Evolutionary conservation across 177 flowering plant genomes (phyloP).

Genomic region (Vitis hybrid): DNA sequence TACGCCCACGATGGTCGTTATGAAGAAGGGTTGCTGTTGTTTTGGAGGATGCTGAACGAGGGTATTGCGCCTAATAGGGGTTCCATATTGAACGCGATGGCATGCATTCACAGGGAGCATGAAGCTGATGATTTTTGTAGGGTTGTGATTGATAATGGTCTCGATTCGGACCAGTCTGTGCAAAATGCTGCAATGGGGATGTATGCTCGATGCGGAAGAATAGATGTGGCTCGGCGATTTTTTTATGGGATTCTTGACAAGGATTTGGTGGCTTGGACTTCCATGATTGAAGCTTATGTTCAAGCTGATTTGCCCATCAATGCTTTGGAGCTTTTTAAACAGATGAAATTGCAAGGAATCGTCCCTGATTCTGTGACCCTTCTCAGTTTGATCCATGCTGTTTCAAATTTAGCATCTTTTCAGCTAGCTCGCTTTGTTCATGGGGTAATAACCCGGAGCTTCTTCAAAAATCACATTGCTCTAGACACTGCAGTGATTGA

Average conservation of each 20-base stretch:
- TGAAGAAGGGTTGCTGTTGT: constrained; percentile 25
- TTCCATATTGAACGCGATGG: constrained; percentile 25
- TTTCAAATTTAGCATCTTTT: constrained; percentile 17
- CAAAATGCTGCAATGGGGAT: constrained; percentile 29
- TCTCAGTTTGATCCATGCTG: constrained; percentile 23
- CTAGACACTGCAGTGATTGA: constrained; percentile 25
- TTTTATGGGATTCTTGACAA: constrained; percentile 21
- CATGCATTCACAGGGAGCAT: constrained; percentile 19
- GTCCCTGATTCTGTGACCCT: constrained; percentile 28
- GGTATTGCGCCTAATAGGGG: constrained; percentile 20
- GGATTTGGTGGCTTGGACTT: constrained; percentile 35
- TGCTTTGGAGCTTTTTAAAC: constrained; percentile 19
- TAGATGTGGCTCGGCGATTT: constrained; percentile 16
- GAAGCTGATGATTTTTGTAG: constrained; percentile 21
- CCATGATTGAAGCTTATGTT: constrained; percentile 33
- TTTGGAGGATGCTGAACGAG: constrained; percentile 26
- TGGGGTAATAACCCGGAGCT: constrained; percentile 19
- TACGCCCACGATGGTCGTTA: constrained; percentile 19
- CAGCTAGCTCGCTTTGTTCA: constrained; percentile 23
- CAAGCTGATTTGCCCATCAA: constrained; percentile 21
- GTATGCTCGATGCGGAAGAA: constrained; percentile 30
- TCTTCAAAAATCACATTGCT: constrained; percentile 6
- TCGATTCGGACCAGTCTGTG: constrained; percentile 21
- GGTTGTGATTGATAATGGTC: constrained; percentile 18
- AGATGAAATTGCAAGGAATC: constrained; percentile 14